Conservation (phyloP, 176 grass and related monocot species). For the Paspalum vaginatum region DNA sequence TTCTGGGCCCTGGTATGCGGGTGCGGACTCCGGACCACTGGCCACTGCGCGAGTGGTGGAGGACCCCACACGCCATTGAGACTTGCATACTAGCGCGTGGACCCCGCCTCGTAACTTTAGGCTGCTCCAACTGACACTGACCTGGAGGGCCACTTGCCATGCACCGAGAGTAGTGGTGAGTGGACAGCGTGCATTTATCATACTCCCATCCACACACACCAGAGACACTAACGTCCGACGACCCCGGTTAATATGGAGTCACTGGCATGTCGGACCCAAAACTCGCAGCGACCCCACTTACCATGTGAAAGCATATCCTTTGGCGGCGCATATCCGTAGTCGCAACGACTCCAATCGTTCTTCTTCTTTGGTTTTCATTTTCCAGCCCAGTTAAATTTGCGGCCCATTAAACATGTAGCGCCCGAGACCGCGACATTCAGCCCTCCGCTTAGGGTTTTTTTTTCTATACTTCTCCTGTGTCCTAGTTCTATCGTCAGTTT, state of each 20-base stretch:
- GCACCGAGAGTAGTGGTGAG: neutral
- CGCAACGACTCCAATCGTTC: no score
- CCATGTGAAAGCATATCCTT: constrained; percentile 21
- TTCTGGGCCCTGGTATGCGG: no score
- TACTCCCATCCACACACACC: neutral
- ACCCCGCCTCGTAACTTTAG: neutral
- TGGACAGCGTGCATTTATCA: constrained; percentile 33
- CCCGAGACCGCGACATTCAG: no score
- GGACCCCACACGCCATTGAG: constrained; percentile 29
- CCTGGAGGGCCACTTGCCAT: constrained; percentile 53
- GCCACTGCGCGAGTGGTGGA: no score
- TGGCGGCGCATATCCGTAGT: neutral
- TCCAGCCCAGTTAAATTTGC: no score
- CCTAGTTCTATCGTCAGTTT: no score
- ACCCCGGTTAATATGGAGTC: neutral
- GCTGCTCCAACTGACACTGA: constrained; percentile 45
- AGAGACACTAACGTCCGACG: neutral
- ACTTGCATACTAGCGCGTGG: constrained; percentile 29
- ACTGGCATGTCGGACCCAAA: neutral
- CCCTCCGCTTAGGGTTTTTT: no score
- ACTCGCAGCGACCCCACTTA: neutral
- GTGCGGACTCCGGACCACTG: no score
- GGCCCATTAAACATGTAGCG: no score
- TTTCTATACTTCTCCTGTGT: no score
- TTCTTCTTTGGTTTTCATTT: no score